phyloP scores from a whole-genome alignment of 169 alveolate genomes.

The Eimeria praecox region DNA sequence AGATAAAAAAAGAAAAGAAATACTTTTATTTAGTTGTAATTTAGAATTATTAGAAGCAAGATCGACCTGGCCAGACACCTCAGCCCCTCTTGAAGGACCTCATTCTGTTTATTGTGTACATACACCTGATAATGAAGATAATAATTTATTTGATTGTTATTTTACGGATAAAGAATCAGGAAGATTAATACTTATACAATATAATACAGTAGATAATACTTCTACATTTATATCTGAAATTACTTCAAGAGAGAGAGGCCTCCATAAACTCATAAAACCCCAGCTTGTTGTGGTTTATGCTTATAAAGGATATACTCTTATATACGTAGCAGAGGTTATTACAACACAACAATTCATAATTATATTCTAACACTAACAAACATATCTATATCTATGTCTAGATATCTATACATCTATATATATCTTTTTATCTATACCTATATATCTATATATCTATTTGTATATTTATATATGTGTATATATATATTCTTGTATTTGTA shows the following conservation, averaged over 20 bases:
- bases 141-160: slow-evolving; percentile 40
- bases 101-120: background rate
- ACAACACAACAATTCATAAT: too few species aligned
- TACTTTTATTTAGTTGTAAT: background rate
- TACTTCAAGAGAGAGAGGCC: background rate
- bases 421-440: too few species aligned
- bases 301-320: slow-evolving; percentile 44
- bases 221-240: slow-evolving; percentile 37
- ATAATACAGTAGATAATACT: background rate
- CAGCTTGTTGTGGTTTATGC: slow-evolving; percentile 34
- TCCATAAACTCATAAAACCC: background rate
- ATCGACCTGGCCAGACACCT: background rate
- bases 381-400: too few species aligned
- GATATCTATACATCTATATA: too few species aligned
- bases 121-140: background rate
- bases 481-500: too few species aligned
- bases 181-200: slow-evolving; percentile 9
- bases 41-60: background rate
- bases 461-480: too few species aligned
- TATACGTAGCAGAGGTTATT: slow-evolving; percentile 73
- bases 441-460: too few species aligned
- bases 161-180: background rate
- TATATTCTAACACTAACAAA: too few species aligned
- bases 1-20: background rate
- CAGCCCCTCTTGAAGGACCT: slow-evolving; percentile 32